Conservation (phyloP, 2,329 filamentous ascomycete species). For the Fusarium euwallaceae region DNA sequence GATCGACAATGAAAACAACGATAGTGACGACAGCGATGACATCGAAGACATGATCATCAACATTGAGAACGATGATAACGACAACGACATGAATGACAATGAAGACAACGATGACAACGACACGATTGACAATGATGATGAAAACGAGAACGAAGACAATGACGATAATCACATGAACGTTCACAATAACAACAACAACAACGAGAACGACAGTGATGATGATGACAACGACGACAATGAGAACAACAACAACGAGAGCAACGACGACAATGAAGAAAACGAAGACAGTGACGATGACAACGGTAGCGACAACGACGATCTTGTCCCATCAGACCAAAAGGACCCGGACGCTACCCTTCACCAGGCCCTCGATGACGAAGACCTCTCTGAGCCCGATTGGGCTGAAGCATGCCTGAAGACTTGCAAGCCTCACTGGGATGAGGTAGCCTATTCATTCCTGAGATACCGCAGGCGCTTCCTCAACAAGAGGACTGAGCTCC, state of each 20-base stretch:
- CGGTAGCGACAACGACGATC: neutral
- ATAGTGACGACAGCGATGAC: neutral
- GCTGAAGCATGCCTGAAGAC: neutral
- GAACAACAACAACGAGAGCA: neutral
- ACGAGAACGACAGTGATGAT: neutral
- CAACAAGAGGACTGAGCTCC: neutral
- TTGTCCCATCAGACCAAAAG: neutral
- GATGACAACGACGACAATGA: neutral
- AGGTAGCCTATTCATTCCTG: rapidly evolving
- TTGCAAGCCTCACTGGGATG: slow-evolving; percentile 4
- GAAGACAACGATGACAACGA: neutral
- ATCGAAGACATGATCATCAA: too few relatives aligned
- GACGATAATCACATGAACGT: neutral
- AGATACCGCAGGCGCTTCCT: neutral
- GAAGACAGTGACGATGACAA: neutral
- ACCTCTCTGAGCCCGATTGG: neutral
- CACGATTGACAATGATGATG: neutral
- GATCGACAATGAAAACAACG: neutral
- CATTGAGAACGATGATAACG: neutral
- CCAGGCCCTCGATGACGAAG: neutral
- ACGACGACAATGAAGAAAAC: neutral
- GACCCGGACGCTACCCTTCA: rapidly evolving
- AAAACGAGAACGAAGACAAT: neutral
- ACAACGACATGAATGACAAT: neutral
- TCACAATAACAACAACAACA: neutral